Conservation (phyloP, 805 yeast species). For the Starmerella roubikii region DNA sequence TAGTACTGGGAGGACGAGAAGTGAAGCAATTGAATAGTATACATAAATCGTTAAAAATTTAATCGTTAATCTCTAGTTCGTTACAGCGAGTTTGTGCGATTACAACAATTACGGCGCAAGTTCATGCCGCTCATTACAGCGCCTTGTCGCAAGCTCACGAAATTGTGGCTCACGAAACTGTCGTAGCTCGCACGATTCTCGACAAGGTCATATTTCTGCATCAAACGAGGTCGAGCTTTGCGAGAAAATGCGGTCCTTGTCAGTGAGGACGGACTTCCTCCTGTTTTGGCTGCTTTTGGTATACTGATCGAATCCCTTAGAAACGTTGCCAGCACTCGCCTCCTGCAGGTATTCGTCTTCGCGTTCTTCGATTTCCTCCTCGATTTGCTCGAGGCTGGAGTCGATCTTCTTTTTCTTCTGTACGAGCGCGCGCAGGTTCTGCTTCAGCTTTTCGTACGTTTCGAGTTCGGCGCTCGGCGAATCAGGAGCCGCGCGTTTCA, state of each 20-base stretch:
- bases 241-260: slow-evolving; percentile 71
- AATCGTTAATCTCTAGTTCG: too few species aligned
- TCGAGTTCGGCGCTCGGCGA: slow-evolving; percentile 13
- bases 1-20: too few species aligned
- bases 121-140: too few species aligned
- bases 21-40: too few species aligned
- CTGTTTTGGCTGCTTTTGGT: slow-evolving; percentile 39
- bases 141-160: too few species aligned
- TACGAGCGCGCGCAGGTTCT: slow-evolving; percentile 51
- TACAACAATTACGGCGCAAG: too few species aligned
- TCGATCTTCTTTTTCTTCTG: slow-evolving; percentile 52
- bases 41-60: too few species aligned
- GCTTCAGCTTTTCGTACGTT: slow-evolving; percentile 54
- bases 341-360: slow-evolving; percentile 70
- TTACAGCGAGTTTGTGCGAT: too few species aligned
- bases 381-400: slow-evolving; percentile 39
- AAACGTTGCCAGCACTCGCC: slow-evolving; percentile 61
- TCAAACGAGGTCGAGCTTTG: slow-evolving; percentile 38
- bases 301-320: slow-evolving; percentile 82
- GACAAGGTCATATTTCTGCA: slow-evolving; percentile 13
- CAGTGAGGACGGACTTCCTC: slow-evolving; percentile 36
- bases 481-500: too few species aligned
- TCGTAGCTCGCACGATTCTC: too few species aligned
- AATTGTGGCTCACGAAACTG: too few species aligned
- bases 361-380: slow-evolving; percentile 63